Base-by-base conservation (phyloP, 768 basidiomycete species). In the Leccinum subgranulosum region DNA sequence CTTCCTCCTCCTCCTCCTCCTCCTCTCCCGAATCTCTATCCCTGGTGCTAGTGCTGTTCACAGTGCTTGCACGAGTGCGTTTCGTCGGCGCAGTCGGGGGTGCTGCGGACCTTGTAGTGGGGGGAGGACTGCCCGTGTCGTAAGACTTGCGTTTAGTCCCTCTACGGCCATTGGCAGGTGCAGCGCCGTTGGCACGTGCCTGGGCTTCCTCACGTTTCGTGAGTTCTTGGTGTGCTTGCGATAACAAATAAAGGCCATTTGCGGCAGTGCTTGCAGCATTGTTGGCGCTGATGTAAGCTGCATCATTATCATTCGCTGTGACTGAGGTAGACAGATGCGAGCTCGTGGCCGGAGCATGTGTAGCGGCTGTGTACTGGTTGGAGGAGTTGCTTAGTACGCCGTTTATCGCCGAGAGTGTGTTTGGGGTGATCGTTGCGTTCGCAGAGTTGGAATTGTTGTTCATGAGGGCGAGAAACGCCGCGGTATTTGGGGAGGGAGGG, bases 191-290 rank as follows among this genome's bases (percentile, higher is more conserved):
- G 50, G 84, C 82, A 62, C 86, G 82, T 59, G 82, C 82, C 68
- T 88, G 85, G 0, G 87, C 86, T 70, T 92, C 90, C 73, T 96
- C 94, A n/a, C 92, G 85, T 76, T 95, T 96, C 36, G 91, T 92
- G 58, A 97, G 84, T 78, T 96, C 94, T 71, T 97, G 94, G 69
- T 97, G 94, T 27, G 94, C 95, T 74, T 98, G 94, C 1, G 87
- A 89, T 53, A 98, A 85, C 49, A 98, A 79, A 76, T 95, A 98
- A 48, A 98, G 84, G 27, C 95, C 94, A 69, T 96, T 97, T 52
- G 93, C 89, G 54, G 93, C 92, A 19, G 84, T 79, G 46, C 73
- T 82, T 2, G 92, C 79, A 9, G 88, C 83, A 43, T 76, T 85
- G 49, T 79, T 79, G 3, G 88, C 75, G 21, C 76, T 75, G 60